These are phyloP conservation scores for Parathielavia appendiculata DNA, from an alignment of 495 filamentous ascomycete species.

Conservation along the genomic window DNA sequence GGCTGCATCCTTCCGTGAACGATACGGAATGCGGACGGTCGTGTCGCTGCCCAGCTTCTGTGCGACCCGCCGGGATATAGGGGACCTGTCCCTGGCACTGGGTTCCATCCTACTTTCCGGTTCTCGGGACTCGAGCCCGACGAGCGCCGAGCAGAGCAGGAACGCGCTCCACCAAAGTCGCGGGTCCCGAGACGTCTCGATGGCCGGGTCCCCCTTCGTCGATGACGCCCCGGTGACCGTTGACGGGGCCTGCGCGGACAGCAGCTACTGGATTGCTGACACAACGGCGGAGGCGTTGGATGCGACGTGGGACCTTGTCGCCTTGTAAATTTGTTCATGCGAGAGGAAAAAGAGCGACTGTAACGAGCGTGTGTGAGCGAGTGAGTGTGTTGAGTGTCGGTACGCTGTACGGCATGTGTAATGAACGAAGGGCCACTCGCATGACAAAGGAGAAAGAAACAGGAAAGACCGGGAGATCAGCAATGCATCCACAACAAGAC, in stretches of 20 bases:
- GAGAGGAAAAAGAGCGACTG: slow-evolving; percentile 11
- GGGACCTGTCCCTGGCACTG: slow-evolving; percentile 25
- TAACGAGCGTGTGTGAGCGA: slow-evolving; percentile 13
- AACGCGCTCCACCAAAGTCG: slow-evolving; percentile 9
- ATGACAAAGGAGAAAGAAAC: slow-evolving; percentile 16
- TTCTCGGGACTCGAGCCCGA: background rate
- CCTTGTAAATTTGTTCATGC: slow-evolving; percentile 14
- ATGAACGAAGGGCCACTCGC: slow-evolving; percentile 18
- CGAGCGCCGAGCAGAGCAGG: background rate
- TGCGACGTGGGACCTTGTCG: slow-evolving; percentile 15
- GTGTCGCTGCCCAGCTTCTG: slow-evolving; percentile 27
- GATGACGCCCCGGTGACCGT: slow-evolving; percentile 14
- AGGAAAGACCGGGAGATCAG: slow-evolving; percentile 6
- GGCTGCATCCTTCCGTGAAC: slow-evolving; percentile 21
- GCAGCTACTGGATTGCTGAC: background rate
- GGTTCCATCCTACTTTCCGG: slow-evolving; percentile 25
- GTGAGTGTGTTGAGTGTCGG: slow-evolving; percentile 3
- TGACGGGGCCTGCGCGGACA: background rate
- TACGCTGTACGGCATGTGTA: slow-evolving; percentile 8
- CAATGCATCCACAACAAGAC: background rate
- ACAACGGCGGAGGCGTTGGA: slow-evolving; percentile 4
- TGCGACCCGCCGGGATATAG: slow-evolving; percentile 29
- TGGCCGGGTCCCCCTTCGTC: slow-evolving; percentile 9
- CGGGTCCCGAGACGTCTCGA: slow-evolving; percentile 14
- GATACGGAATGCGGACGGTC: slow-evolving; percentile 25